Percentiles rank a stretch among this genome's conserved stretches.
Evolutionary conservation across 768 basidiomycete species (phyloP).

Genomic region (Phaffia tasmanica): DNA sequence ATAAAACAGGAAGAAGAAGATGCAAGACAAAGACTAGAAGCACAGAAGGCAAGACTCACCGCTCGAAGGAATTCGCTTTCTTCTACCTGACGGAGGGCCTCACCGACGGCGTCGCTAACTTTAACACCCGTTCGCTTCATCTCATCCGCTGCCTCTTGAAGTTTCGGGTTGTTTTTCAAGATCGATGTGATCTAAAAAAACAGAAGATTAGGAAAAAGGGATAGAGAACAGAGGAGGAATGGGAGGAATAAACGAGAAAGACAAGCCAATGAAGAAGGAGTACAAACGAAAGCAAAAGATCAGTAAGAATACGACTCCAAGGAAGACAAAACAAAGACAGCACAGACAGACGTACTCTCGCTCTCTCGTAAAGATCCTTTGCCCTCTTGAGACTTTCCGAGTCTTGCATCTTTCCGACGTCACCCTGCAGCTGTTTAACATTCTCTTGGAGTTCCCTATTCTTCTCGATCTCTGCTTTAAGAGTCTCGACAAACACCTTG

Average conservation of each 20-base stretch:
- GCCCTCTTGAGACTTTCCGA: conserved; percentile 91
- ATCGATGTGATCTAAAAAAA: conserved; percentile 64
- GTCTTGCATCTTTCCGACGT: conserved; percentile 94
- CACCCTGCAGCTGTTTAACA: conserved; percentile 91
- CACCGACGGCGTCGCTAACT: conserved; percentile 84
- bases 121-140: conserved; percentile 78
- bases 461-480: conserved; percentile 84
- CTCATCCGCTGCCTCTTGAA: conserved; percentile 87
- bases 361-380: conserved; percentile 81
- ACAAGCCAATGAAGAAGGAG: not conserved
- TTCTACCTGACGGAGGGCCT: conserved; percentile 84
- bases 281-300: not conserved
- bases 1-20: not conserved
- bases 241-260: not conserved
- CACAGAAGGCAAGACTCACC: conserved; percentile 42
- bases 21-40: not conserved
- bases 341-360: conserved; percentile 53
- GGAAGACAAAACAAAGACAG: not conserved
- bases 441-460: conserved; percentile 91
- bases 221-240: not conserved
- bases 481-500: conserved; percentile 86
- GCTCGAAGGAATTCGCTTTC: conserved; percentile 85
- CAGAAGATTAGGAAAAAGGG: not conserved
- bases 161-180: conserved; percentile 86
- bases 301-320: not conserved